Evolutionary conservation across 2,329 filamentous ascomycete species (phyloP).

Genomic region (Pezicula carpinea): DNA sequence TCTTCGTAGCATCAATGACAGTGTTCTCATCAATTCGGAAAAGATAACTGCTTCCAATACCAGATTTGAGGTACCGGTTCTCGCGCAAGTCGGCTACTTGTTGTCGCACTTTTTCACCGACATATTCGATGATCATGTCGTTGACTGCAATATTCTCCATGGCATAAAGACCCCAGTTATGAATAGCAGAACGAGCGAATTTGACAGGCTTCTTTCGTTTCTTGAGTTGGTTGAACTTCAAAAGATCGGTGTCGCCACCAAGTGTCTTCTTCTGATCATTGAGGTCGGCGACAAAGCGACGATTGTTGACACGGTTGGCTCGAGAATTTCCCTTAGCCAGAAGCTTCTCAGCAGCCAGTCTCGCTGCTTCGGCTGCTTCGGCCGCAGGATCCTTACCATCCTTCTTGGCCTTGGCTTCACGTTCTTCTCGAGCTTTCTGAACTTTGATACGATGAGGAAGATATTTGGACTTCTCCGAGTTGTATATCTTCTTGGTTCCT

Average conservation of each 20-base stretch:
- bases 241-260: constrained; percentile 79
- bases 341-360: constrained; percentile 72
- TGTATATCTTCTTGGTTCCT: constrained; percentile 90
- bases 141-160: constrained; percentile 96
- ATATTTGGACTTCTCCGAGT: constrained; percentile 97
- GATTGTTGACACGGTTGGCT: constrained; percentile 92
- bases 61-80: constrained; percentile 86
- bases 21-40: constrained; percentile 98
- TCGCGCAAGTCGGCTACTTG: constrained; percentile 97
- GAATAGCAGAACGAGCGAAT: constrained; percentile 94
- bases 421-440: constrained; percentile 83
- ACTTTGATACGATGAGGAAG: constrained; percentile 96
- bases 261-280: constrained; percentile 90
- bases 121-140: constrained; percentile 99
- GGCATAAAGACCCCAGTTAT: constrained; percentile 97
- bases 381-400: constrained; percentile 61
- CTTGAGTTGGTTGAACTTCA: constrained; percentile 98
- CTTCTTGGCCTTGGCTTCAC: constrained; percentile 70
- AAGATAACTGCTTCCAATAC: constrained; percentile 93
- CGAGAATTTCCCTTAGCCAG: constrained; percentile 85
- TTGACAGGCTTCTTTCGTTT: constrained; percentile 99
- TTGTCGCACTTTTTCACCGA: constrained; percentile 94
- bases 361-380: constrained; percentile 65
- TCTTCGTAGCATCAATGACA: constrained; percentile 96
- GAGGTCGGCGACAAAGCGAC: constrained; percentile 88